Conservation (phyloP, 345 rosid genomes). For the Eucalyptus shirleyi region DNA sequence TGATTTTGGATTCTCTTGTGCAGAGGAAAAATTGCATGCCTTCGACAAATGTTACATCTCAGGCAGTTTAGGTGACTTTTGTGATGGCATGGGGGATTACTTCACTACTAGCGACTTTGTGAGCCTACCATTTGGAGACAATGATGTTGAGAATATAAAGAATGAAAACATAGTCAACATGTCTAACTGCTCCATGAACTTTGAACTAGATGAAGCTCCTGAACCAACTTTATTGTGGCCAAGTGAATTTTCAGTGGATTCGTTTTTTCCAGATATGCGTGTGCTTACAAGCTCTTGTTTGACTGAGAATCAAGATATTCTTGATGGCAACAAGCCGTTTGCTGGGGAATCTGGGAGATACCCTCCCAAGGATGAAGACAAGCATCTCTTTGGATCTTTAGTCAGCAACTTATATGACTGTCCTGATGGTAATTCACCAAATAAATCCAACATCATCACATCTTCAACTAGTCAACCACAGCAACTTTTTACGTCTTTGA, state of each 20-base stretch:
- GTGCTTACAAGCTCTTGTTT: background rate
- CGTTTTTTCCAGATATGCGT: background rate
- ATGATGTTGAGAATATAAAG: background rate
- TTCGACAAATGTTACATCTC: background rate
- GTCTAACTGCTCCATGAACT: conserved; percentile 19
- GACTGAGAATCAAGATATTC: background rate
- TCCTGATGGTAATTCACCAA: background rate
- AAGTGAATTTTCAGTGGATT: conserved; percentile 6
- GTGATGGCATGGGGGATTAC: background rate
- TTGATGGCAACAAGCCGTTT: conserved; percentile 3
- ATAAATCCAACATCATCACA: background rate
- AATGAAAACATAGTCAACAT: background rate
- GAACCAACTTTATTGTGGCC: conserved; percentile 13
- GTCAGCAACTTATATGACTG: background rate
- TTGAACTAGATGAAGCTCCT: conserved; percentile 33
- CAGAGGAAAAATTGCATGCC: conserved; percentile 17
- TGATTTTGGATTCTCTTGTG: conserved; percentile 16
- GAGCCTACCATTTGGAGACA: conserved; percentile 1
- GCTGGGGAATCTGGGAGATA: background rate
- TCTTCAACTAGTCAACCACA: background rate
- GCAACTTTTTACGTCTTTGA: background rate
- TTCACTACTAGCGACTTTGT: background rate
- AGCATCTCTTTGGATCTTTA: conserved; percentile 32
- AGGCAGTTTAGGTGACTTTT: conserved; percentile 12
- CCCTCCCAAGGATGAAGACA: conserved; percentile 5